Evolutionary conservation across 345 rosid species (phyloP).

Genomic region (Dipteronia sinensis): DNA sequence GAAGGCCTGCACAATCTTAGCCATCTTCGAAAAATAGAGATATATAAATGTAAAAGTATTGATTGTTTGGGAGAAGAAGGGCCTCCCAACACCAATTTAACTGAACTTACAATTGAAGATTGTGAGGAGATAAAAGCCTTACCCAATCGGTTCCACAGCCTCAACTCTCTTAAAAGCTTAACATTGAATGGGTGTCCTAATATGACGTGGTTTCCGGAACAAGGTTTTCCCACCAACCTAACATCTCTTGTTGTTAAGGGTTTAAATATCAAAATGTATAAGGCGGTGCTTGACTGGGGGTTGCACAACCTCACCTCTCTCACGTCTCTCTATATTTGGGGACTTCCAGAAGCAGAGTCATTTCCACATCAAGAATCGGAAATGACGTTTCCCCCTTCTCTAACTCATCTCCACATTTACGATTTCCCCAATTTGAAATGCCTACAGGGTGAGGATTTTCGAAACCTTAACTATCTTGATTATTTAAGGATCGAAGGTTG

Average conservation of each 20-base stretch:
- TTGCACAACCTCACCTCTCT: conserved; percentile 22
- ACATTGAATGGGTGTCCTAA: conserved; percentile 13
- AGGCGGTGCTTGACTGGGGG: conserved; percentile 20
- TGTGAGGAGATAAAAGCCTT: background rate
- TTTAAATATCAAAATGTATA: background rate
- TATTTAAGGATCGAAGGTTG: background rate
- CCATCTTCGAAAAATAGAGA: background rate
- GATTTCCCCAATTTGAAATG: conserved; percentile 18
- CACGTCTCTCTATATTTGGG: background rate
- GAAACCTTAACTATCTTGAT: conserved; percentile 20
- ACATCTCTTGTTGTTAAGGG: conserved; percentile 1
- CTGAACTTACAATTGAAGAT: background rate
- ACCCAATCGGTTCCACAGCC: background rate
- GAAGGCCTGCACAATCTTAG: background rate
- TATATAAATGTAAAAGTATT: background rate
- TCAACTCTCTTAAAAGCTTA: conserved; percentile 17
- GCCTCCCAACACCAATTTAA: background rate
- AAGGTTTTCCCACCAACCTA: conserved; percentile 20
- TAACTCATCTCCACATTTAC: background rate
- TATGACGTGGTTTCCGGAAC: conserved; percentile 12
- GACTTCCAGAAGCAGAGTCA: conserved; percentile 6
- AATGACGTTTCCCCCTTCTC: conserved; percentile 23
- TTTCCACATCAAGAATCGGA: conserved; percentile 24
- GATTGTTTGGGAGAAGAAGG: background rate
- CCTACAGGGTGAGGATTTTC: conserved; percentile 12